Percentiles rank a stretch among this genome's conserved stretches.
phyloP scores from a whole-genome alignment of 1,284 basidiomycete species.

The Sanguinoderma infundibulare region DNA sequence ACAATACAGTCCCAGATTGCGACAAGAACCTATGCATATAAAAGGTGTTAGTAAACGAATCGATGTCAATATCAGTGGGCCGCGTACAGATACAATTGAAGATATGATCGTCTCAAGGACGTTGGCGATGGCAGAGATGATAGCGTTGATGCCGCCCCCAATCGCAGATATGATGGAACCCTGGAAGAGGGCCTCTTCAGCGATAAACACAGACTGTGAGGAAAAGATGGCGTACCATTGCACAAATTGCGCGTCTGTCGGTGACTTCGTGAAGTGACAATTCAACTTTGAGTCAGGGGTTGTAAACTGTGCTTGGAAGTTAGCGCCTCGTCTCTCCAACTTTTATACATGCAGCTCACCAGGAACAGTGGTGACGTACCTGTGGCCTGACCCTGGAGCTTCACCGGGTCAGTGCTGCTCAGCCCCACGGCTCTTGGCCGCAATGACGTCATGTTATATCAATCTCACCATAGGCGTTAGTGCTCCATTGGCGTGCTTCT shows the following conservation, averaged over 20 bases:
- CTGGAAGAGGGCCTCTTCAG: slow-evolving; percentile 32
- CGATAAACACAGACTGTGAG: neutral
- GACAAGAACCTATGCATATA: slow-evolving; percentile 49
- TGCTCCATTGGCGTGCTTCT: too few species aligned
- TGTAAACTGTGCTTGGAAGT: neutral
- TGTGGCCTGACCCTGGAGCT: neutral
- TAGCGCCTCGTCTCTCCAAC: neutral
- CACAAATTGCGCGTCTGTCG: neutral
- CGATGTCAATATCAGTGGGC: too few species aligned
- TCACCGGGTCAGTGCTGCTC: too few species aligned
- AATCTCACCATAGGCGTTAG: too few species aligned
- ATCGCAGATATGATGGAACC: slow-evolving; percentile 65
- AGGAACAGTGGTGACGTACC: neutral
- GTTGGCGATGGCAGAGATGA: slow-evolving; percentile 60
- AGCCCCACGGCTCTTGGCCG: neutral
- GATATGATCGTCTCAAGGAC: slow-evolving; percentile 61
- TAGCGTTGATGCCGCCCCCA: slow-evolving; percentile 55
- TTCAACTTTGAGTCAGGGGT: neutral
- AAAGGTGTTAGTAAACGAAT: neutral
- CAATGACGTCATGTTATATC: neutral
- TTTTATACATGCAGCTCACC: neutral
- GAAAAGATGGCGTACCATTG: slow-evolving; percentile 5
- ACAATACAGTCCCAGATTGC: slow-evolving; percentile 60
- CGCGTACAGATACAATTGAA: slow-evolving; percentile 57
- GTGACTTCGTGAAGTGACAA: neutral